A percentile compares a stretch with the other conserved stretches of the same genome.
These are phyloP conservation scores for Ogataea populi-albae DNA, from an alignment of 805 yeast genomes.

Conservation along the genomic window DNA sequence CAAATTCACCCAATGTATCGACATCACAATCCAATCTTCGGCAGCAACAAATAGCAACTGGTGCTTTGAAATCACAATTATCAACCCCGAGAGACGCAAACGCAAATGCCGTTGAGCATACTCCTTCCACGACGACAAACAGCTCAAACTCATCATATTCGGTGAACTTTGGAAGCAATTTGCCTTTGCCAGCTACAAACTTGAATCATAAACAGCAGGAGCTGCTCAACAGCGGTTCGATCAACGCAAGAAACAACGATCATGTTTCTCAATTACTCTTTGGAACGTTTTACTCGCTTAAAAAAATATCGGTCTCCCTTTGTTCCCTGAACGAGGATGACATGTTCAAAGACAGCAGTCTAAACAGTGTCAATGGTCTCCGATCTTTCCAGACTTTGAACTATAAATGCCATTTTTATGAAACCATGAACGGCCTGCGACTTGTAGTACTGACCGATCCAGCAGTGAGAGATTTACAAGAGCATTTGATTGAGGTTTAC, in stretches of 20 bases:
- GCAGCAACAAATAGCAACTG: no score
- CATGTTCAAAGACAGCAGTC: conserved; percentile 12
- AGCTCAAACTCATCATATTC: no score
- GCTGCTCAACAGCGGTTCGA: conserved; percentile 31
- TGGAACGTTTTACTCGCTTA: conserved; percentile 78
- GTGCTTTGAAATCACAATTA: no score
- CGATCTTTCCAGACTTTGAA: conserved; percentile 63
- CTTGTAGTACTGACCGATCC: conserved; percentile 74
- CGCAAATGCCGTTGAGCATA: not conserved
- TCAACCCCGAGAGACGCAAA: not conserved
- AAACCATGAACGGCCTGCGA: conserved; percentile 75
- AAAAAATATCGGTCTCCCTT: conserved; percentile 57
- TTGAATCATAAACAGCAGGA: conserved; percentile 11
- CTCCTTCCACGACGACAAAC: not conserved
- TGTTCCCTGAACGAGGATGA: conserved; percentile 8
- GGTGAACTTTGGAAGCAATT: no score
- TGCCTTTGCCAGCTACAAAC: no score
- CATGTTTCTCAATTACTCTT: conserved; percentile 79
- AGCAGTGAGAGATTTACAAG: conserved; percentile 50
- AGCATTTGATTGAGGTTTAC: conserved; percentile 57
- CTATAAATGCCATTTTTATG: conserved; percentile 76
- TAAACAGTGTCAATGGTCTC: conserved; percentile 31
- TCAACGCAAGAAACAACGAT: conserved; percentile 56
- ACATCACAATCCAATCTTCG: conserved; percentile 1
- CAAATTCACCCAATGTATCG: conserved; percentile 4